Base-by-base conservation (phyloP, 2,329 filamentous ascomycete genomes). In the Thielaviopsis ethacetica region DNA sequence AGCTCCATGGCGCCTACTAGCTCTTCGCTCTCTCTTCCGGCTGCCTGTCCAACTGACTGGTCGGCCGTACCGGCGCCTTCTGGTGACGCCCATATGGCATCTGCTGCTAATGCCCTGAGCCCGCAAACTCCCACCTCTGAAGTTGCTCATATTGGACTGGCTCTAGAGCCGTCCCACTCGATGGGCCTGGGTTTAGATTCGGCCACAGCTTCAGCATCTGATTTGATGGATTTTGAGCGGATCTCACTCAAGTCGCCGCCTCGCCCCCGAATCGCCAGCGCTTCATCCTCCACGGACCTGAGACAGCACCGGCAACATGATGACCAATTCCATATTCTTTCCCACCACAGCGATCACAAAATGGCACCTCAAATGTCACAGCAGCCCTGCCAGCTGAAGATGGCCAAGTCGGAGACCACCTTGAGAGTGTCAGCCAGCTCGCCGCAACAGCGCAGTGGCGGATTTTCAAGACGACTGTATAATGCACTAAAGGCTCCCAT, bases 161-260 rank as follows among this genome's bases (percentile, higher is more conserved):
- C 38, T 41, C 12, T 41, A 3, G 38, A 17, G 10, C 38, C 15
- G 3, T 4, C 38, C 4, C 38, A 41, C 12, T 41, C 38, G 10
- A 3, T 41, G 10, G 38, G 38, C 38, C 15, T 41, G 15, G 5
- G 38, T 13, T 17, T 41, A 3, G 38, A 10, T 13, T 10, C 38
- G 38, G 21, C 30, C 10, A 53, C 59, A 12, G 54, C 47, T 12
- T 60, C 59, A 19, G 38, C 54, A 38, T 53, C 54, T 54, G 59
- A 60, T 22, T 26, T 60, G 19, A 38, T 60, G 41, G 54, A 51
- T 10, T 34, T 60, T n/a, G 38, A 53, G 51, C 30, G 54, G 15
- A 60, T 60, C n/a, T 53, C 59, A 6, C 24, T 60, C 22, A 51
- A 57, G 49, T 56, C 59, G 13, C 59, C 59, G 17, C 59, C 52